phyloP scores from a whole-genome alignment of 306 rosid genomes.

The Astragalus membranaceus region DNA sequence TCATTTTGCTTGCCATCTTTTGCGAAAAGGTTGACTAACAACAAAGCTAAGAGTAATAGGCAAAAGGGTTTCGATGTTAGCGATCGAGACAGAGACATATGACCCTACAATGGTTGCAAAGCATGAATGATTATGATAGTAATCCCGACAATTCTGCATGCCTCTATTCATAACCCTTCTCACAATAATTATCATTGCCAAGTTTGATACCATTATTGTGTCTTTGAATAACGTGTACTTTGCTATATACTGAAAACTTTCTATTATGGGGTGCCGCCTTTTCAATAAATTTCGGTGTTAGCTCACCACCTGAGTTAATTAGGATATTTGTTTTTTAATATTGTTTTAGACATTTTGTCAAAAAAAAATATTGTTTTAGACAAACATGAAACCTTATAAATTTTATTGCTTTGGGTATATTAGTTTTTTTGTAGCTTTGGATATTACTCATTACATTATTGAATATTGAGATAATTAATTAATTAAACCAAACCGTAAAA shows the following conservation, averaged over 20 bases:
- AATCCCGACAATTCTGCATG: conserved; percentile 11
- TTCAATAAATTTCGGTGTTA: neutral
- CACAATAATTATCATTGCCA: too few species aligned
- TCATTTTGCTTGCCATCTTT: conserved; percentile 73
- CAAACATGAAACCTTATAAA: too few species aligned
- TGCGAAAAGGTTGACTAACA: conserved; percentile 31
- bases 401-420: too few species aligned
- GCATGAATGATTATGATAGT: neutral
- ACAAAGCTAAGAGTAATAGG: conserved; percentile 5
- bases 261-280: conserved; percentile 7
- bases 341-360: too few species aligned
- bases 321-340: too few species aligned
- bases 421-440: too few species aligned
- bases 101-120: neutral
- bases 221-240: conserved; percentile 7
- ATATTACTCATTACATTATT: too few species aligned
- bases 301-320: too few species aligned
- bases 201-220: conserved; percentile 22
- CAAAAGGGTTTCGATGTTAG: neutral
- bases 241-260: neutral
- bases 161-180: neutral
- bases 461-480: too few species aligned
- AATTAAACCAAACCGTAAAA: too few species aligned
- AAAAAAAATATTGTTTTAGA: too few species aligned
- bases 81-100: neutral